These are phyloP conservation scores for Chlorella vulgaris DNA, from an alignment of 139 green algal species.

Conservation along the genomic window DNA sequence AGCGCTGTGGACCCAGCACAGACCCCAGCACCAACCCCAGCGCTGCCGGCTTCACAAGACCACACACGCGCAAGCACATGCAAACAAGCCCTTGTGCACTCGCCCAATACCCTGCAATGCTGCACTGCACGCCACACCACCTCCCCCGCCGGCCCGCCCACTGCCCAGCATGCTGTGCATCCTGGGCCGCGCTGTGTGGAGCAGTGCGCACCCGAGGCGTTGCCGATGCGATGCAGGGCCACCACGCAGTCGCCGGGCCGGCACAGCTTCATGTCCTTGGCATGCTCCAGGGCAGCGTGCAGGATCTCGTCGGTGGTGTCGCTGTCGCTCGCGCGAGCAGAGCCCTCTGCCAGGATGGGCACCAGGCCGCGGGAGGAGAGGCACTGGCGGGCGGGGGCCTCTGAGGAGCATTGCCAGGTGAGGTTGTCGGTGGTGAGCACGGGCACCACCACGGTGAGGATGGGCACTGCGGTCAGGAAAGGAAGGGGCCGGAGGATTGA, in stretches of 20 bases:
- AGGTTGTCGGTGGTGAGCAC: slow-evolving; percentile 90
- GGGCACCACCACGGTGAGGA: slow-evolving; percentile 92
- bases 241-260: slow-evolving; percentile 85
- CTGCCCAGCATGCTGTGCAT: no score
- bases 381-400: slow-evolving; percentile 84
- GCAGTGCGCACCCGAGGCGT: slow-evolving; percentile 74
- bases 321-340: slow-evolving; percentile 78
- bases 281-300: slow-evolving; percentile 68
- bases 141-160: no score
- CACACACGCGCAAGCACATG: no score
- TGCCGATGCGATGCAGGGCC: slow-evolving; percentile 94
- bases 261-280: slow-evolving; percentile 79
- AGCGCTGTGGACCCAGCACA: background rate
- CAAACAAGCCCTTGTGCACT: no score
- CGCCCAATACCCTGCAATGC: no score
- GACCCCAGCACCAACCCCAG: no score
- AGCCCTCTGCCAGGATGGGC: slow-evolving; percentile 91
- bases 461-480: slow-evolving; percentile 59
- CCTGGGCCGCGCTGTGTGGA: no score
- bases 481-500: background rate
- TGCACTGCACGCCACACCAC: background rate
- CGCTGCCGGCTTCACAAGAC: background rate
- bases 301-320: slow-evolving; percentile 92
- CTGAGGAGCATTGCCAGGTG: slow-evolving; percentile 90
- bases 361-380: slow-evolving; percentile 88